Evolutionary conservation across 768 basidiomycete genomes (phyloP), one percentile per base, ranked within the genome.

Genomic region (Nidularia pulvinata): DNA sequence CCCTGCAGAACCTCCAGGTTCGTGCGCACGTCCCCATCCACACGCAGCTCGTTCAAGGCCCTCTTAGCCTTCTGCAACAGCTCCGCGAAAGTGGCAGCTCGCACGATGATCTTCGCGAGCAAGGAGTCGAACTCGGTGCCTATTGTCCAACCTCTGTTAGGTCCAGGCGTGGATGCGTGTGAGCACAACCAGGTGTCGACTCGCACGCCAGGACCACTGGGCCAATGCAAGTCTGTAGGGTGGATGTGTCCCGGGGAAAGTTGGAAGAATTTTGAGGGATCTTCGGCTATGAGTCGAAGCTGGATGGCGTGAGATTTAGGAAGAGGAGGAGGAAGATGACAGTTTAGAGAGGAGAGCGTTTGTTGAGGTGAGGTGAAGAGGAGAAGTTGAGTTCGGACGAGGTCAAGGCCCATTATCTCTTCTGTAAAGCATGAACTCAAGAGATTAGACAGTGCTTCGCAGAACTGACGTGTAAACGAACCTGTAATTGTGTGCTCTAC

Each of bases 401-500:
- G 89, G 66, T 95, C 93, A 67, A 94, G 82, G 53, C 90, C 89
- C 33, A 86, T 90, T 61, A 95, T 89, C 65, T 93, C 92, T 83
- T 95, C 93, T 25, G 25, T 25, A 25, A 25, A 25, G 25, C 4
- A 25, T 25, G 25, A 4, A 25, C 4, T 25, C 25, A 25, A 25
- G 25, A 25, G 25, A 25, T 25, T 25, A 25, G 25, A 25, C 25
- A 25, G 25, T 4, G 25, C 25, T 25, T 25, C 25, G 90, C 60
- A 32, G 47, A 49, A 43, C 33, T 1, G 33, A 32, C 43, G 30
- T 25, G 39, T 7, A 42, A 32, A 61, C 73, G 36, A 61, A 86
- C 89, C 90, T 53, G 93, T 93, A 60, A 95, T 85, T 46, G 93
- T 95, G 71, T 95, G 93, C 66, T 95, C 93, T 66, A 95, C 93